Conservation (phyloP, 441 rosid species). For the Manihot esculenta region DNA sequence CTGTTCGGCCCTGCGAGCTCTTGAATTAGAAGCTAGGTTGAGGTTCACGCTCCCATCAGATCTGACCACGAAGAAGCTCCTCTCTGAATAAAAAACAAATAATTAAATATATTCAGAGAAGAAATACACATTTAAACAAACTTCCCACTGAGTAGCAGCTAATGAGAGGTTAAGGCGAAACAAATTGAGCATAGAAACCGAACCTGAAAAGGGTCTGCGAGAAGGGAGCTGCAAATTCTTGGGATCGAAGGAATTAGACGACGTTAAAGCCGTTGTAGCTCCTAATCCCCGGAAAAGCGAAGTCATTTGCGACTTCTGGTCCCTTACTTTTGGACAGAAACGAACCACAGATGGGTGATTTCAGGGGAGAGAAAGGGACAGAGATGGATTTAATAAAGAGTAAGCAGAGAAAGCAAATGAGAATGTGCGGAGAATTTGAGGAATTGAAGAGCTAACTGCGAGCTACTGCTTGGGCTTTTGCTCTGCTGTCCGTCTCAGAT, state of each 20-base stretch:
- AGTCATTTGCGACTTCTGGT: constrained; percentile 40
- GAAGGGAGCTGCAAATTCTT: constrained; percentile 40
- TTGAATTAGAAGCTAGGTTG: constrained; percentile 28
- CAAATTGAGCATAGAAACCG: no score
- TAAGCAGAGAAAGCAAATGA: background rate
- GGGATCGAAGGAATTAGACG: constrained; percentile 45
- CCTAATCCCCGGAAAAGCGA: constrained; percentile 57
- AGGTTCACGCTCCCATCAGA: constrained; percentile 44
- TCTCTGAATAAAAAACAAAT: constrained; percentile 33
- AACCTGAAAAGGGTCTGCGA: constrained; percentile 47
- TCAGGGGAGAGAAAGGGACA: background rate
- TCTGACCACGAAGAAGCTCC: constrained; percentile 44
- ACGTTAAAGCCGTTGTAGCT: constrained; percentile 43
- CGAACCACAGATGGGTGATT: background rate
- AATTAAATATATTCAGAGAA: no score
- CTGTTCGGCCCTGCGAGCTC: constrained; percentile 37
- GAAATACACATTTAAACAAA: background rate
- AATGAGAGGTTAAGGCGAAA: no score
- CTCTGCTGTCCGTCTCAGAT: background rate
- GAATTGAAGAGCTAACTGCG: constrained; percentile 1
- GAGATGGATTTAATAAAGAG: constrained; percentile 21
- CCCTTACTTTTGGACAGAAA: background rate
- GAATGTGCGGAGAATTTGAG: constrained; percentile 52
- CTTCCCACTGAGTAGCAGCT: background rate
- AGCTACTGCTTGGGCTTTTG: constrained; percentile 4